Base-by-base conservation (phyloP, 176 grass and related monocot genomes). In the Guadua angustifolia region DNA sequence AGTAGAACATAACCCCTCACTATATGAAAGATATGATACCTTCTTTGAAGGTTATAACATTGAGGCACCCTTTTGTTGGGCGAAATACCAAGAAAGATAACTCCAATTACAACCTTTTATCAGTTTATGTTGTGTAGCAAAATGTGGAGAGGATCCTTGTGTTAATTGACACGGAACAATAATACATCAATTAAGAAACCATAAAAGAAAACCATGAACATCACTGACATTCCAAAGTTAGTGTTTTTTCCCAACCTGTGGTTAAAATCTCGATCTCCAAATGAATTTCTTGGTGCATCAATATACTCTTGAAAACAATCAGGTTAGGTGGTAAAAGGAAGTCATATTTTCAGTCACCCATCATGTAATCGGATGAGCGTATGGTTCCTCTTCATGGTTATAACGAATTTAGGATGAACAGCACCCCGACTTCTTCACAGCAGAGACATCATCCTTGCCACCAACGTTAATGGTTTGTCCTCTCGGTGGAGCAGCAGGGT, bases 371-470 rank as follows among this genome's bases (percentile, higher is more conserved):
- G 24, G 55, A 21, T 77, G 65, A 78, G 71, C 45, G 72, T 77
- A 86, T 47, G 64, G 78, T 86, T 81, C 78, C 72, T 89, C 63
- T 77, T 65, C 83, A 78, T 62, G 57, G 74, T 71, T 25, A 78
- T 66, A 74, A 51, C 3, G 11, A 59, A 75, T 81, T 69, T 78
- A 90, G 38, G 88, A 90, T 72, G 83, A 90, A 63, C 88, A 90
- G 13, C 88, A 86, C 5, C 88, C 88, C 55, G 73, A 53, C 25
- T 90, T 86, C 46, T 86, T 90, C 66, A 90, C 78, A 77, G 83
- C 83, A 66, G 83, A 86, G 9, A 90, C 83, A 86, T 86, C 88
- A 90, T 90, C 73, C 73, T 86, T 90, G 78, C 83, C 83, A 49
- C 88, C 83, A 77, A 89, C 83, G 0, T 86, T 86, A 78, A 89